Base-by-base conservation (phyloP, 83 land plant genomes). In the Picea engelmannii region DNA sequence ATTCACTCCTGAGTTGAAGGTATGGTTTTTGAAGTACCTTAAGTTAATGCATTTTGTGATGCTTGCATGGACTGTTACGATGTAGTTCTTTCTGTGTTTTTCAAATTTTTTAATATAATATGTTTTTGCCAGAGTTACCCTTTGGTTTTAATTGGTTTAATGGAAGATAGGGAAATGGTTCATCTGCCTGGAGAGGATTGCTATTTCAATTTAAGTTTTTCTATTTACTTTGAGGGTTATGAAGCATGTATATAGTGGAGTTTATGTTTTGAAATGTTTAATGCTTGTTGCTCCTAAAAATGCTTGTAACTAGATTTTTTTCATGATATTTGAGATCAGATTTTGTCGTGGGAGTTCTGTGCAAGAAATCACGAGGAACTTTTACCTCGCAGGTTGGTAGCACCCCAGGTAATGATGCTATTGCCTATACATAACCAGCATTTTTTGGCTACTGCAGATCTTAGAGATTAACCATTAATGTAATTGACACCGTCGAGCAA, bases 1-100 rank as follows among this genome's bases (percentile, higher is more conserved):
- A 25, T 97, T 97, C 76, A 87, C 95, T 78, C 84, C 92, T 44
- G 99, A 97, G 66, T 75, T 96, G 71, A 96, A 95, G 95, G 99
- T 95, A 60, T 58, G 5, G 76, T 73, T 42, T 40, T 40, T 5
- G 47, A 73, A 69, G 20, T 69, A 38, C 17, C 31, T 16, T 44
- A 21, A 35, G 35, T 10, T 47, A 44, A 47, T n/a, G 21, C 11
- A 55, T 38, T 70, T 16, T 38, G 6, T n/a, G 13, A 9, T 20
- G 47, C 23, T 73, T 21, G 44, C n/a, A 73, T 47, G 15, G 47
- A 4, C 44, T 73, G 21, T 35, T 73, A 11, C 5, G 20, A n/a
- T 73, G 4, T 2, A 3, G 1, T n/a, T 44, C 47, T 9, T 69
- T 52, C 12, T 3, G 58, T 52, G 58, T 55, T 55, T 47, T 47